Base-by-base conservation (phyloP, 805 yeast species). In the Yarrowia yakushimensis region DNA sequence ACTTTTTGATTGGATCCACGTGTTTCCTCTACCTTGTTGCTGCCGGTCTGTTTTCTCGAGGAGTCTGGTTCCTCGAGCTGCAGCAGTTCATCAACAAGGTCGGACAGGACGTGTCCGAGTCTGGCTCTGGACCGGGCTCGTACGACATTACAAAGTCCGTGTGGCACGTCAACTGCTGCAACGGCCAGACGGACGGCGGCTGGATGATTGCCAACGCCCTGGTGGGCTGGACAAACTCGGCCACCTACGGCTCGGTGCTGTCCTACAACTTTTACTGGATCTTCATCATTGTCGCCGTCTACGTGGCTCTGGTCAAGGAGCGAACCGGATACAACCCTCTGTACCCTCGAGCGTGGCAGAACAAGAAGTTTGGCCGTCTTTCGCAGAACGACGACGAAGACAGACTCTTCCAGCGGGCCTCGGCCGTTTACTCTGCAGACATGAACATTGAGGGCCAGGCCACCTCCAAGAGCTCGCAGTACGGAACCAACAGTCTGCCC, bases 151-250 rank as follows among this genome's bases (percentile, higher is more conserved):
- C 79, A 55, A 81, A 81, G 71, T 77, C 88, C 15, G 97, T 93
- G 28, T 93, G 97, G 92, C 99, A 93, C 77, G 96, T 93, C 66
- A 91, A 93, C 81, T 93, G 97, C 79, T 93, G 98, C 79, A 91
- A 91, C 76, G 97, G 97, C 46, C 92, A 87, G 75, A 79, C 81
- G 64, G 93, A 88, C 76, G 85, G 87, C 68, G 97, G 97, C 78
- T 93, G 98, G 98, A 97, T 91, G 82, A 85, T 93, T 65, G 94
- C 94, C 82, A 93, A 93, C 72, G 90, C 97, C 25, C 76, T 93
- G 63, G 79, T 93, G 66, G 99, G 98, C 65, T 93, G 99, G 99
- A 97, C 91, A 78, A 93, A 93, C 77, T 83, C 96, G 62, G 98
- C 97, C 65, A 90, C 96, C 68, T 82, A 89, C 73, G 97, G 97